Evolutionary conservation across 495 filamentous ascomycete genomes (phyloP).

Genomic region (Hypoxylon trugodes): DNA sequence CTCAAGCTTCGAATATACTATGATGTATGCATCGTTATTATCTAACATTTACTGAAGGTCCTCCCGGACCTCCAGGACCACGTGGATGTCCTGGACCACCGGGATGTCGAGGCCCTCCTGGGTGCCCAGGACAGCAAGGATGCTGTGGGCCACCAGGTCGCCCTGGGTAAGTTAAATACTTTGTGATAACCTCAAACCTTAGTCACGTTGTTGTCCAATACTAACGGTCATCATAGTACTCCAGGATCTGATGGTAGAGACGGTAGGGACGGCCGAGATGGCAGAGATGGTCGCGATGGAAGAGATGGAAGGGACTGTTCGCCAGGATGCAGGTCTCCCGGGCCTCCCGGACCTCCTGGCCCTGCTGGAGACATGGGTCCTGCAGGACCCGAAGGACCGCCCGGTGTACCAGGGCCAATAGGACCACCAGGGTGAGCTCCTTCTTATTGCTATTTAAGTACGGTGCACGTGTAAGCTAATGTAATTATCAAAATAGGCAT

Average conservation of each 20-base stretch:
- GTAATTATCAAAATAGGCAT: no score
- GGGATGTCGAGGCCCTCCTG: conserved; percentile 4
- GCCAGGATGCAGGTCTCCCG: no score
- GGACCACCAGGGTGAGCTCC: conserved; percentile 2
- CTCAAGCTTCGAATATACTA: no score
- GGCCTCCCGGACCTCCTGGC: conserved; percentile 8
- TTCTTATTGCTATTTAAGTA: neutral
- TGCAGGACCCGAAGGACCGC: neutral
- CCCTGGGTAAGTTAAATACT: neutral
- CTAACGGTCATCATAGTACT: no score
- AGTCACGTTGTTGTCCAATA: no score
- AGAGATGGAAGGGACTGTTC: neutral
- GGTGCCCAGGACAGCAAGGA: neutral
- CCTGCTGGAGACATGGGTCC: no score
- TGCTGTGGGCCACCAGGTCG: neutral
- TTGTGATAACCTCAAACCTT: no score
- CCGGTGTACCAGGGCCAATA: neutral
- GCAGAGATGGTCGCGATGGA: conserved; percentile 7
- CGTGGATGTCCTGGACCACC: neutral
- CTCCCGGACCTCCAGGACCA: neutral
- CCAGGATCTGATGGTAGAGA: conserved; percentile 1
- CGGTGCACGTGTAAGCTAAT: no score
- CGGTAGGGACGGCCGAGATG: conserved; percentile 9
- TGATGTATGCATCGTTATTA: no score
- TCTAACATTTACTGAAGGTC: no score